Evolutionary conservation across 2,329 filamentous ascomycete species (phyloP), one percentile per base, ranked within the genome.

Genomic region (Neophaeococcomyces aloes): DNA sequence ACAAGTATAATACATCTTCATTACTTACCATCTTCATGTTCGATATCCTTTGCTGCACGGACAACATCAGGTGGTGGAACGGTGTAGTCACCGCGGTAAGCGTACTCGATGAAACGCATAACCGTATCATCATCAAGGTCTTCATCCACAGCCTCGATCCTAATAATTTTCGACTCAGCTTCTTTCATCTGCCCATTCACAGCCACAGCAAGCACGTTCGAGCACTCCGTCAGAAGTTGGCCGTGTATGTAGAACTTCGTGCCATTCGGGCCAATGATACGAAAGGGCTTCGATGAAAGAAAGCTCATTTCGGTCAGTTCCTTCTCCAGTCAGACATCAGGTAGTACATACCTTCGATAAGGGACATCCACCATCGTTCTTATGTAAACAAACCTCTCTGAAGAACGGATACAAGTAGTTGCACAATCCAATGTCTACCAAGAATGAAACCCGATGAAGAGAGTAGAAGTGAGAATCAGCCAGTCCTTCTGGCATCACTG

Each of bases 61-160:
- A 14, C 32, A 29, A 15, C 37, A 33, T 29, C 15, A 15, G 36
- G 37, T 15, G 35, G 38, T 13, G 45, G 38, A 11, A 45, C 47
- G 10, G 47, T 34, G 34, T 53, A 55, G 30, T 52, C 48, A 8
- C 38, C 45, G 3, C 34, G 51, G 36, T 54, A 53, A n/a, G 46
- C 49, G 30, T 48, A 56, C 29, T 53, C 38, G 7, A 50, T 33
- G 37, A 55, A 51, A 5, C 47, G 36, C 18, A 46, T 34, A 36
- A 55, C 53, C 14, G 52, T 53, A 4, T 45, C 43, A 33, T 47
- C 48, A 11, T 52, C 49, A n/a, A 52, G 36, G 30, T 55, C 45
- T 18, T 49, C 37, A 21, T 48, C 29, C 13, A 46, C 41, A 17
- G 40, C 39, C 30, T 48, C 32, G 13, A 33, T 33, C 31, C 7